phyloP scores from a whole-genome alignment of 2,329 filamentous ascomycete genomes.

The Cladophialophora exuberans region DNA sequence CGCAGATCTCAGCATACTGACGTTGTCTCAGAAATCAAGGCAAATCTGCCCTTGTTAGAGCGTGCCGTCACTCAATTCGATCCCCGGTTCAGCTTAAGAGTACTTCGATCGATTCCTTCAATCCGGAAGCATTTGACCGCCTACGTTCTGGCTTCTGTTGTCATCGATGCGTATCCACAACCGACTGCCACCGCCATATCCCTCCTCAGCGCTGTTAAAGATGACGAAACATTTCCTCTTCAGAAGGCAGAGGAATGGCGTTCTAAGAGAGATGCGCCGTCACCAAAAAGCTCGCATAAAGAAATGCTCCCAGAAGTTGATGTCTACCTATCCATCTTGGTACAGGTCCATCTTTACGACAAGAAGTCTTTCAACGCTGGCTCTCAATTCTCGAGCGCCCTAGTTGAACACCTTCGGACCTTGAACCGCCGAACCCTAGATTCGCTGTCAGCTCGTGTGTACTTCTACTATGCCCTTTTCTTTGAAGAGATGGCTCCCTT shows the following conservation, averaged over 20 bases:
- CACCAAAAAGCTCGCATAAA: conserved; percentile 65
- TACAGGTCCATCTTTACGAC: conserved; percentile 88
- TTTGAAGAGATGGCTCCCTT: conserved; percentile 87
- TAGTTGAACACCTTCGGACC: conserved; percentile 82
- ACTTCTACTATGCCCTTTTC: conserved; percentile 97
- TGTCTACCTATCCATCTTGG: conserved; percentile 82
- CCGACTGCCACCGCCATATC: conserved; percentile 69
- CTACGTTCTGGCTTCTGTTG: conserved; percentile 78
- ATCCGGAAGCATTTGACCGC: conserved; percentile 88
- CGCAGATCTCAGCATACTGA: conserved; percentile 1
- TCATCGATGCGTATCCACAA: conserved; percentile 76
- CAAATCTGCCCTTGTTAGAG: conserved; percentile 88
- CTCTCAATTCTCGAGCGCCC: conserved; percentile 78
- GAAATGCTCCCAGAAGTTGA: conserved; percentile 85
- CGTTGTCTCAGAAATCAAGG: conserved; percentile 76
- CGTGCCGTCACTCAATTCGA: conserved; percentile 92
- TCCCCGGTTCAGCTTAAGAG: conserved; percentile 89
- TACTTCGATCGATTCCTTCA: conserved; percentile 91
- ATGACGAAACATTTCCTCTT: conserved; percentile 59
- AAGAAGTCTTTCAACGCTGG: conserved; percentile 79
- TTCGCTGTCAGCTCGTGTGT: conserved; percentile 89
- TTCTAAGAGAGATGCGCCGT: conserved; percentile 75
- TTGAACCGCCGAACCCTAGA: conserved; percentile 94
- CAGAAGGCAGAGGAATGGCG: conserved; percentile 61
- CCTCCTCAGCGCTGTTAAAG: conserved; percentile 68